Evolutionary conservation across 2,329 filamentous ascomycete species (phyloP), one percentile per base, ranked within the genome.

Genomic region (Diaporthe capsici): DNA sequence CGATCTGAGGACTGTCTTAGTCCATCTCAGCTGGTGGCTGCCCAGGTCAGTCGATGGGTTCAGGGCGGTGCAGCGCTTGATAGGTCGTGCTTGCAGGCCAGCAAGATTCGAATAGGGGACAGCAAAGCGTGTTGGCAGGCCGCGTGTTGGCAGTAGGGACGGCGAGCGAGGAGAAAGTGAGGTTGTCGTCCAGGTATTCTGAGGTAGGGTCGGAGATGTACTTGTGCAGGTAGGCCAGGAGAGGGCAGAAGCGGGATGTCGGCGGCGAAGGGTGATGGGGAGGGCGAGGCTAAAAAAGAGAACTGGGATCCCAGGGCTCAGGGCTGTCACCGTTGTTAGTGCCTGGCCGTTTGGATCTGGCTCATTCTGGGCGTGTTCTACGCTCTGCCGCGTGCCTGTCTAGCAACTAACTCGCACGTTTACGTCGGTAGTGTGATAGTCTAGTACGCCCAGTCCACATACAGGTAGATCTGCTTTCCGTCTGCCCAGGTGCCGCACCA

Each of bases 1-100:
- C 65, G 65, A 55, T 20, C 47, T 22, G 65, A 70, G 65, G 49
- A 70, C 44, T 70, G 65, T 70, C 65, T 60, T 39, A 63, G 61
- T 37, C 70, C 74, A 75, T 68, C 22, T 60, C 74, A 75, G 60
- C 39, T 73, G 25, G 60, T 67, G 17, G 65, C 65, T 8, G 47
- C 65, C 47, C 47, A 37, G 17, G 49, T 70, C 65, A 55, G 65
- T 70, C 65, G 47, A n/a, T 55, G 34, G n/a, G 49, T 37, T 53
- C 65, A 28, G 47, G 10, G 13, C 63, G 63, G 3, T 39, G 61
- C 42, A 34, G 44, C 61, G 47, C 65, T 25, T 22, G 47, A 12
- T 20, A 25, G 47, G 28, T 53, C 7, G 49, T 25, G 65, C 49
- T 70, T 22, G 65, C 34, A 17, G 65, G 49, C 44, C 9, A 55